phyloP scores from a whole-genome alignment of 192 early-diverging fungal genomes.

The Backusella macrospora region DNA sequence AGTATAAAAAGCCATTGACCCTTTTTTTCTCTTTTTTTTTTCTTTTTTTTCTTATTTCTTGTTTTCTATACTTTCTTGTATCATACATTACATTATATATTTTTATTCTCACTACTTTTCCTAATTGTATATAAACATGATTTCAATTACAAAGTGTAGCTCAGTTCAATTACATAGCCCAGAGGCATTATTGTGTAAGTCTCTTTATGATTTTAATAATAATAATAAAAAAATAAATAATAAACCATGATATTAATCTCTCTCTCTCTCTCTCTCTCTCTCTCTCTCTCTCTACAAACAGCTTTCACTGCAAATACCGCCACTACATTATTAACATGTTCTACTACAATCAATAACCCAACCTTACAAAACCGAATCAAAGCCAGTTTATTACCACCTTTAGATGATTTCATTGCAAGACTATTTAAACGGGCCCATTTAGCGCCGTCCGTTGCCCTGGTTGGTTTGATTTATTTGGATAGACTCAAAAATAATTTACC shows the following conservation, averaged over 20 bases:
- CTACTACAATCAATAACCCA: conserved; percentile 20
- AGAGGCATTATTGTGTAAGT: conserved; percentile 31
- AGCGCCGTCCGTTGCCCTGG: conserved; percentile 37
- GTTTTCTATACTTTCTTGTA: conserved; percentile 5
- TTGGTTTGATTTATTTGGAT: conserved; percentile 67
- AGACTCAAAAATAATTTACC: conserved; percentile 61
- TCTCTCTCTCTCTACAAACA: background rate
- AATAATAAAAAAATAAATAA: background rate
- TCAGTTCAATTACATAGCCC: conserved; percentile 23
- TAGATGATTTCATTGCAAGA: conserved; percentile 29
- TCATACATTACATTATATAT: background rate
- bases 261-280: too few species aligned
- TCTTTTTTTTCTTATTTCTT: background rate
- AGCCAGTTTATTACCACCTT: conserved; percentile 14
- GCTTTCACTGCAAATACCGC: conserved; percentile 27
- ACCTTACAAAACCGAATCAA: conserved; percentile 15
- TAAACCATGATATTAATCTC: background rate
- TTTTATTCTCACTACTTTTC: too few species aligned
- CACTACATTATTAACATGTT: conserved; percentile 19
- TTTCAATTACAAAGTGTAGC: conserved; percentile 10
- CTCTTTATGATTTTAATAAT: background rate
- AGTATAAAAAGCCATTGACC: background rate
- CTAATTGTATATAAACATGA: background rate
- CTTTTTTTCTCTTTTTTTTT: background rate
- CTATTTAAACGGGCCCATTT: conserved; percentile 23